Base-by-base conservation (phyloP, 805 yeast genomes). In the Yarrowia keelungensis region DNA sequence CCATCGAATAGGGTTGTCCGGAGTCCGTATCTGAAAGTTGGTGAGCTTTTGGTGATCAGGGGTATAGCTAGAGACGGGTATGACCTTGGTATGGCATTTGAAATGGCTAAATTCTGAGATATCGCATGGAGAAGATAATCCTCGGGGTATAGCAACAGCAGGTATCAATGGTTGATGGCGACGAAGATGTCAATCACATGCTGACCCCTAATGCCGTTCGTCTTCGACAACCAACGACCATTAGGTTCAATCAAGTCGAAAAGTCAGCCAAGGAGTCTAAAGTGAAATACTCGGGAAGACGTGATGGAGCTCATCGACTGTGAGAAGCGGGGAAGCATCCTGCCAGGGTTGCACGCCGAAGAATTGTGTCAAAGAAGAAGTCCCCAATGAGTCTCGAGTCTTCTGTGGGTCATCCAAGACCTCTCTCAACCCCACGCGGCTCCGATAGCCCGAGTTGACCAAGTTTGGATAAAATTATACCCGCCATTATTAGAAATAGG, bases 31-130 rank as follows among this genome's bases (percentile, higher is more conserved):
- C 2, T 8, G 14, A 49, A 32, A 49, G 53, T 49, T 49, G 53
- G 53, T 49, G 53, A 49, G 38, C 53, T 5, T 49, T 49, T 49
- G 39, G 53, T 32, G 53, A 49, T 49, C 53, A 49, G 53, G 50
- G 50, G 51, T 22, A 45, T 32, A 32, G 50, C 50, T 15, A 22
- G 19, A 9, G 32, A 22, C 8, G 51, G 19, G 4, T 32, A 19
- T 15, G 51, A 26, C 5, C 32, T 19, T 19, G 19, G 26, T 8
- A 4, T 3, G 1, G 15, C 9, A 14, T 22, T 19, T 11, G 15
- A 4, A 8, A 8, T 15, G 22, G 8, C 8, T 12, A 8, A 16
- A 5, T 9, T 12, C 19, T 11, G 5, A 5, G 50, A 32, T 19
- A 46, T 22, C 39, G 2, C 10, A 38, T 10, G 39, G 8, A 11